Evolutionary conservation across 305 asterid genomes (phyloP), one percentile per base, ranked within the genome.

Genomic region (Fraxinus dipetala): DNA sequence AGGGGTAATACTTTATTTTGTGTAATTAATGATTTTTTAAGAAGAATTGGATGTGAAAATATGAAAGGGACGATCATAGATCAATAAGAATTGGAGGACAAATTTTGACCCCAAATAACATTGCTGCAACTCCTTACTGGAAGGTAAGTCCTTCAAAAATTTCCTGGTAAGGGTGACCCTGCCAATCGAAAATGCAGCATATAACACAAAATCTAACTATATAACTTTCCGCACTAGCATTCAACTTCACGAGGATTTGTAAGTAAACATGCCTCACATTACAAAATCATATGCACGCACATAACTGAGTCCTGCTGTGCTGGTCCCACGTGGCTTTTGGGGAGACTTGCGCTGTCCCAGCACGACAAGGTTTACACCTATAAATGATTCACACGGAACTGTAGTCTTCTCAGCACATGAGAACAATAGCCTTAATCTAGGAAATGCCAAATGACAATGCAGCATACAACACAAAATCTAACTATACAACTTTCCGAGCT

Each of bases 271-370:
- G 18, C 35, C 72, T 26, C 18, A 5, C 74, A 35, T 79, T 65
- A 76, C 76, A 83, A 70, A 75, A 6, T 70, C 85, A 83, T 82
- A 82, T 86, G 72, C 82, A 84, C 86, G 77, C 80, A 81, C 79
- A 78, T 80, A 78, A 80, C 32, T 1, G 48, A 84, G 76, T 75
- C 54, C 54, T 43, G 54, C 54, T 43, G 54, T 43, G 54, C n/a
- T 43, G 54, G 54, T 43, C 16, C 16, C 54, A 11, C 54, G n/a
- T 43, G 54, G 54, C 54, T 43, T 43, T 11, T 16, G 54, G 54
- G n/a, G 54, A 43, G 54, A 43, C 54, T 43, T 43, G 54, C 16
- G 54, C 11, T 11, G 54, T 43, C n/a, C 54, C 54, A 43, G 54
- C 54, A 43, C n/a, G 3, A 11, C 54, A 43, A 10, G 54, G 14